phyloP scores from a whole-genome alignment of 129 eudicot species.

The Glebionis coronaria region DNA sequence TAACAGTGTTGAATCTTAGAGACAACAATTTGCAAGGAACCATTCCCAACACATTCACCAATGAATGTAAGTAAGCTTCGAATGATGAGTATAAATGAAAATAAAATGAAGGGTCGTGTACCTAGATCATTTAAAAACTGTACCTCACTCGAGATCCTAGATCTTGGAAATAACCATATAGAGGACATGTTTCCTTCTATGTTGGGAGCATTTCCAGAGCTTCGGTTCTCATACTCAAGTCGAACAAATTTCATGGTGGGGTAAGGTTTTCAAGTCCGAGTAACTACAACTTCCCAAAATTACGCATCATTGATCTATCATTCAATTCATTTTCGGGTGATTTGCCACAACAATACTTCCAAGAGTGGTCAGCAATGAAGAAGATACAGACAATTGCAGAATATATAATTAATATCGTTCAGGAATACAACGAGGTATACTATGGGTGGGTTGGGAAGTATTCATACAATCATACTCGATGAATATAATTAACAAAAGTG shows the following conservation, averaged over 20 bases:
- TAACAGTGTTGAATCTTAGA: conserved; percentile 20
- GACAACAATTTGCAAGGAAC: conserved; percentile 29
- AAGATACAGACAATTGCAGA: not conserved
- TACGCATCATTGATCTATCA: conserved; percentile 37
- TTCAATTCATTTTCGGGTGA: conserved; percentile 26
- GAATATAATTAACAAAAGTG: conserved; percentile 16
- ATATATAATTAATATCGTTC: not conserved
- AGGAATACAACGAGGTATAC: not conserved
- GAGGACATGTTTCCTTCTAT: conserved; percentile 24
- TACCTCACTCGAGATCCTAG: conserved; percentile 14
- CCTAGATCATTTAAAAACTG: conserved; percentile 30
- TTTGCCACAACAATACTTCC: conserved; percentile 15
- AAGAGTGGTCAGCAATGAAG: conserved; percentile 27
- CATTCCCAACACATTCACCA: conserved; percentile 15
- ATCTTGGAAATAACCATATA: conserved; percentile 26
- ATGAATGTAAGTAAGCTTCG: conserved; percentile 4
- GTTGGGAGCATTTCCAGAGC: conserved; percentile 20
- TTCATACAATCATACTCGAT: not conserved
- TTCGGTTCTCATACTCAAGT: conserved; percentile 26
- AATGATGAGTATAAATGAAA: conserved; percentile 21
- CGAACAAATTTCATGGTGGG: conserved; percentile 27
- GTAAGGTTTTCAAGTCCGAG: not conserved
- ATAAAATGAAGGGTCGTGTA: conserved; percentile 20
- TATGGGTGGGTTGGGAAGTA: not conserved
- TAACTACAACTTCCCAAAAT: not conserved